Evolutionary conservation across 352 stramenopile species (phyloP), one percentile per base, ranked within the genome.

Genomic region (Phytopythium oedochilum): DNA sequence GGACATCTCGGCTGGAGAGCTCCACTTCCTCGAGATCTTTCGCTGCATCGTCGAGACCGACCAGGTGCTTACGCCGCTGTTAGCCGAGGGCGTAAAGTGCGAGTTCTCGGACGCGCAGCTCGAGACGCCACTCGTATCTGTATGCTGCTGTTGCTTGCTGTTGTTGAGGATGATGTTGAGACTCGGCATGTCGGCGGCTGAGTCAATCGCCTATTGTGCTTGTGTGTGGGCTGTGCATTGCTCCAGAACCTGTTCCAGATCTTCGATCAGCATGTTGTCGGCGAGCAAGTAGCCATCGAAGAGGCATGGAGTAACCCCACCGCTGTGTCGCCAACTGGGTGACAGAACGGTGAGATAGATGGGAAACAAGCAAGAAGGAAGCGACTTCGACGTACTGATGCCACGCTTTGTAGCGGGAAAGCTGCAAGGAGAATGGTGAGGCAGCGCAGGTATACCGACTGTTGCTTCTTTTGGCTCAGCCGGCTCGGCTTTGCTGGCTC

Each of bases 11-110:
- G 65, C 68, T 4, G 66, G 71, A 15, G 80, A 91, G 39, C 59
- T 88, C 15, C 77, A 76, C 40, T 84, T 91, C 23, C 66, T 93
- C 23, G 76, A 89, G 28, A 52, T 90, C 2, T 70, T 91, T 45
- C 71, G 75, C 10, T 88, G 80, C 20, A 72, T 88, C n/a, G 67
- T 89, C 17, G 76, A 93, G 46, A 64, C 73, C 10, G 63, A 91
- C 40, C 70, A 84, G 31, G 70, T 84, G 15, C 65, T 93, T 25
- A 89, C 80, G 39, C 73, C 71, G 5, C 65, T 90, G 22, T 74
- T 90, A 14, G 65, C 66, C 0, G 57, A 84, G 8, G 75, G 73
- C 4, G 85, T 90, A 31, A 49, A 52, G 6, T 48, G 49, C 7
- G 54, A 70, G 45, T 68, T 89, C 35, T 69, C 40, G 17, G 11